These are phyloP conservation scores for Penicillium frequentans DNA, from an alignment of 2,329 filamentous ascomycete genomes.

Conservation along the genomic window DNA sequence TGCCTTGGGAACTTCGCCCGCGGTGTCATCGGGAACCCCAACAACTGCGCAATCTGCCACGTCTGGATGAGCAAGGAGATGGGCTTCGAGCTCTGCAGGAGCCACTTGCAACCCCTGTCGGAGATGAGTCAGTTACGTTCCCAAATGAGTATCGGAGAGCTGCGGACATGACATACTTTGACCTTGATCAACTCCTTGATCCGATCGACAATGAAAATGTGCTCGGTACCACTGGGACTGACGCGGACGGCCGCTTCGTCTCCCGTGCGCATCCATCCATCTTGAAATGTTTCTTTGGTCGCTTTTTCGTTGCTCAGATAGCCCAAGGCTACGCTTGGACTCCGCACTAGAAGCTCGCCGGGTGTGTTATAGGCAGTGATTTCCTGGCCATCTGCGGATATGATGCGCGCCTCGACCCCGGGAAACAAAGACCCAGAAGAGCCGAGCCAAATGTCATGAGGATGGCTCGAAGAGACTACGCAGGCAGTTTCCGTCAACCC, in stretches of 20 bases:
- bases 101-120: slow-evolving; percentile 75
- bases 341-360: slow-evolving; percentile 78
- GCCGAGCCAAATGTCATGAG: slow-evolving; percentile 66
- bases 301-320: slow-evolving; percentile 87
- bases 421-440: slow-evolving; percentile 72
- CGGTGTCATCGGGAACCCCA: slow-evolving; percentile 63
- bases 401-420: slow-evolving; percentile 62
- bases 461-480: slow-evolving; percentile 60
- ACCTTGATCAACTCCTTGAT: slow-evolving; percentile 78
- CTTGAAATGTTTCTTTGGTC: slow-evolving; percentile 75
- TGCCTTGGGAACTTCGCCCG: slow-evolving; percentile 64
- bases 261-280: slow-evolving; percentile 78
- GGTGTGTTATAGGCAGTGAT: slow-evolving; percentile 69
- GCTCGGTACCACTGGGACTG: slow-evolving; percentile 68
- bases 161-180: slow-evolving; percentile 53
- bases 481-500: slow-evolving; percentile 76
- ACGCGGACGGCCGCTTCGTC: slow-evolving; percentile 75
- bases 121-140: neutral
- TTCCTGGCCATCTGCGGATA: slow-evolving; percentile 69
- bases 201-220: slow-evolving; percentile 81
- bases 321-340: slow-evolving; percentile 73
- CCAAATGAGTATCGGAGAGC: neutral
- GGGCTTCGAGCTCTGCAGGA: slow-evolving; percentile 78
- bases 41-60: slow-evolving; percentile 82
- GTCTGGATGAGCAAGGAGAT: slow-evolving; percentile 70